Evolutionary conservation across 2,329 filamentous ascomycete species (phyloP).

Genomic region (Pseudogymnoascus sp.): DNA sequence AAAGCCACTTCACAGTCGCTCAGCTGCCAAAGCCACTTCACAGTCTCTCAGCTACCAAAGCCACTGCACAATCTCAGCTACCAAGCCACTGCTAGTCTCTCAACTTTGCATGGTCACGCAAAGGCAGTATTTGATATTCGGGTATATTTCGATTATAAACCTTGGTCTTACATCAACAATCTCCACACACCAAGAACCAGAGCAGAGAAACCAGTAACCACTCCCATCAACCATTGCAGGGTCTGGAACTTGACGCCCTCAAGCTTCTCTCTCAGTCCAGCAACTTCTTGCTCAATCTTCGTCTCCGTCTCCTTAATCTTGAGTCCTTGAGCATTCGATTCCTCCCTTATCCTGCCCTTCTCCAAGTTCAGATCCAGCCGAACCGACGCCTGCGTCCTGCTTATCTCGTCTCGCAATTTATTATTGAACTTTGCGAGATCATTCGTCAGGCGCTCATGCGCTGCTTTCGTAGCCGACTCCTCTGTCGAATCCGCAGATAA

Average conservation of each 20-base stretch:
- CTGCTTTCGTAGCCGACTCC: conserved; percentile 74
- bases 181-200: conserved; percentile 62
- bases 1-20: neutral
- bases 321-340: conserved; percentile 91
- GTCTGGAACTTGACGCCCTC: conserved; percentile 98
- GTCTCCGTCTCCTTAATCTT: conserved; percentile 99
- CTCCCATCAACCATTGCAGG: conserved; percentile 94
- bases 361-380: conserved; percentile 89
- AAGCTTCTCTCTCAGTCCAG: conserved; percentile 78
- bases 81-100: too few relatives aligned
- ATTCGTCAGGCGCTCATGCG: conserved; percentile 87
- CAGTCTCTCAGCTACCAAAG: too few relatives aligned
- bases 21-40: too few relatives aligned
- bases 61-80: neutral
- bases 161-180: conserved; percentile 55
- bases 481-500: conserved; percentile 88
- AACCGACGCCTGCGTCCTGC: conserved; percentile 86
- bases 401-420: conserved; percentile 84
- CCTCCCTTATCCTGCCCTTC: conserved; percentile 91
- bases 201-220: conserved; percentile 52
- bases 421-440: conserved; percentile 91
- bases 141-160: conserved; percentile 34
- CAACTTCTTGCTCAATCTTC: conserved; percentile 95
- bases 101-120: neutral
- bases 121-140: neutral